phyloP scores from a whole-genome alignment of 2,329 filamentous ascomycete genomes.

The Pestalotiopsis sp. region DNA sequence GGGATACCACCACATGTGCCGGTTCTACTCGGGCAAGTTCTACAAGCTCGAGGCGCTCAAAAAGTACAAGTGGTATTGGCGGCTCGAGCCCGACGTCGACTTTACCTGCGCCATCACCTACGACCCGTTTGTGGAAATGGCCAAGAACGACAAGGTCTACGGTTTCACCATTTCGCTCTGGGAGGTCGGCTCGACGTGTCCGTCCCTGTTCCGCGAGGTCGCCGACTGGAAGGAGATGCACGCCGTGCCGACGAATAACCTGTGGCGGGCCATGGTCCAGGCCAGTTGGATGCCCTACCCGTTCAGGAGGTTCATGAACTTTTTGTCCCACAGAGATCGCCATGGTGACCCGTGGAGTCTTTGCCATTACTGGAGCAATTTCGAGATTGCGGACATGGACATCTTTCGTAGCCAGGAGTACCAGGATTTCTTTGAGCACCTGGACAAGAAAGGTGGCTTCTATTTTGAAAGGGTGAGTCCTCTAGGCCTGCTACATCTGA shows the following conservation, averaged over 20 bases:
- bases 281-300: conserved; percentile 46
- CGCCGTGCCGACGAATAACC: conserved; percentile 34
- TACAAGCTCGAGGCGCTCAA: conserved; percentile 43
- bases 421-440: conserved; percentile 41
- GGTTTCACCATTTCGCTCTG: conserved; percentile 47
- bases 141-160: conserved; percentile 44
- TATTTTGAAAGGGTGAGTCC: conserved; percentile 44
- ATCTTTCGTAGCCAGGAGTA: conserved; percentile 44
- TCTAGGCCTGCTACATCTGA: not conserved
- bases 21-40: conserved; percentile 47
- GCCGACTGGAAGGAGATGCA: conserved; percentile 43
- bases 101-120: conserved; percentile 50
- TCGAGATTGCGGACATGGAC: conserved; percentile 49
- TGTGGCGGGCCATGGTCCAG: conserved; percentile 44
- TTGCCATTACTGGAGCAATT: conserved; percentile 53
- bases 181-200: conserved; percentile 45
- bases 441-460: conserved; percentile 45
- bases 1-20: conserved; percentile 46
- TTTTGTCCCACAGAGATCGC: conserved; percentile 39
- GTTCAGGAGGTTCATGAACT: conserved; percentile 38
- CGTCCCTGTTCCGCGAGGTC: conserved; percentile 43
- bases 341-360: conserved; percentile 45
- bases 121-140: conserved; percentile 50
- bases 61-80: conserved; percentile 51
- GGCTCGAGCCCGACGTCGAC: conserved; percentile 47